Conservation (phyloP, 306 rosid species). For the Sicyos edulis region DNA sequence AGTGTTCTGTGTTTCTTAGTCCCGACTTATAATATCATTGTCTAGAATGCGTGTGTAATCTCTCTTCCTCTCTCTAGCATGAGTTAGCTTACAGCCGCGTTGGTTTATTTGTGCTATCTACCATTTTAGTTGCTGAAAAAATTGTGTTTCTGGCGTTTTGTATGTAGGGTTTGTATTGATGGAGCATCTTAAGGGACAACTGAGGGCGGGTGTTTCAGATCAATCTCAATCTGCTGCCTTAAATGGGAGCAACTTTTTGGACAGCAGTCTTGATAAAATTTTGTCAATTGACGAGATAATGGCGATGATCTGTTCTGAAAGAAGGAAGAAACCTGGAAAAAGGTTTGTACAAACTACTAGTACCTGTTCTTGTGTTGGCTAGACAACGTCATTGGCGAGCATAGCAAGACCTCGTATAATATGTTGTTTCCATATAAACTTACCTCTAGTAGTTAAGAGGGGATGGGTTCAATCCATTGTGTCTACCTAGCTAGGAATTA, state of each 20-base stretch:
- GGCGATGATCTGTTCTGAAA: conserved; percentile 36
- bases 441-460: neutral
- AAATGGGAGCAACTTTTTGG: conserved; percentile 46
- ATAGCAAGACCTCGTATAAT: neutral
- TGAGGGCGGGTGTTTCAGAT: conserved; percentile 32
- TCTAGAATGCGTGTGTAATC: neutral
- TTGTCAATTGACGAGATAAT: conserved; percentile 45
- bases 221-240: conserved; percentile 25
- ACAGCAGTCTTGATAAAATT: conserved; percentile 29
- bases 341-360: conserved; percentile 26
- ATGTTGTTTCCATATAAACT: neutral
- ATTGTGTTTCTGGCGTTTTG: conserved; percentile 3
- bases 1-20: too few species aligned
- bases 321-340: conserved; percentile 21
- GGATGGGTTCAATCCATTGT: too few species aligned
- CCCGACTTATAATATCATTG: neutral
- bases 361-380: neutral
- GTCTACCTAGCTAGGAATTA: too few species aligned
- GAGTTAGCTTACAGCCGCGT: neutral
- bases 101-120: neutral
- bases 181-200: conserved; percentile 45
- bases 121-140: neutral
- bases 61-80: neutral
- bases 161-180: conserved; percentile 55
- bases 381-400: neutral